These are phyloP conservation scores for Globomyces pollinis-pini DNA, from an alignment of 192 early-diverging fungal genomes.

Conservation along the genomic window DNA sequence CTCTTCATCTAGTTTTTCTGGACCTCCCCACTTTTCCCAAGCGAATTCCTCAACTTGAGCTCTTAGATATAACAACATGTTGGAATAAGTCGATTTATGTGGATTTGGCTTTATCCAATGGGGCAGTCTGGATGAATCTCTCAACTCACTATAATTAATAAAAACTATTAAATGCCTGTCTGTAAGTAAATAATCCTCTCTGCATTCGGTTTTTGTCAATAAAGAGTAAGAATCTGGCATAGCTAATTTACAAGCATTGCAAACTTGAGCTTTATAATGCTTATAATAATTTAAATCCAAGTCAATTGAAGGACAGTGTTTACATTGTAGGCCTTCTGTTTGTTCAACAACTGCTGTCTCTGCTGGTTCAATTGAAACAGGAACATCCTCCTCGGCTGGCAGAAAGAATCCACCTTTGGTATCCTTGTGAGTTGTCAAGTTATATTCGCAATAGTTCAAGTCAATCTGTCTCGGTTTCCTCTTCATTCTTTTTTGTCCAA, in stretches of 20 bases:
- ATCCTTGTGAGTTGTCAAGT: conserved; percentile 79
- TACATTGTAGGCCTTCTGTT: conserved; percentile 38
- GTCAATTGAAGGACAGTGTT: conserved; percentile 77
- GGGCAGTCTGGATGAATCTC: conserved; percentile 67
- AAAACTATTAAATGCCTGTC: conserved; percentile 51
- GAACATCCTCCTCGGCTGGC: conserved; percentile 36
- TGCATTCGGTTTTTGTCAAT: conserved; percentile 93
- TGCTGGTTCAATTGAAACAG: no score
- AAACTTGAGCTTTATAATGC: conserved; percentile 70
- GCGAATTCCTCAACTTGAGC: conserved; percentile 89
- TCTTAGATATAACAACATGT: conserved; percentile 91
- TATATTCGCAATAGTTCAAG: conserved; percentile 61
- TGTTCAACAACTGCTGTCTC: conserved; percentile 18
- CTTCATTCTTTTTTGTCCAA: background rate
- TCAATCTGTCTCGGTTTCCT: conserved; percentile 6
- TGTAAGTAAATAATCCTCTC: conserved; percentile 88
- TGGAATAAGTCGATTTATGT: conserved; percentile 90
- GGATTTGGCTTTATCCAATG: conserved; percentile 88
- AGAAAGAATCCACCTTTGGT: conserved; percentile 80
- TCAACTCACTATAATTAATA: conserved; percentile 9
- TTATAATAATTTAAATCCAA: conserved; percentile 66
- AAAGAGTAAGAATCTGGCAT: conserved; percentile 84
- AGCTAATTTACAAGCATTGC: conserved; percentile 63
- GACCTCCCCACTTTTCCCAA: conserved; percentile 83
- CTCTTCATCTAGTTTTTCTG: conserved; percentile 79